phyloP scores from a whole-genome alignment of 192 early-diverging fungal genomes.

The Linnemannia elongata region DNA sequence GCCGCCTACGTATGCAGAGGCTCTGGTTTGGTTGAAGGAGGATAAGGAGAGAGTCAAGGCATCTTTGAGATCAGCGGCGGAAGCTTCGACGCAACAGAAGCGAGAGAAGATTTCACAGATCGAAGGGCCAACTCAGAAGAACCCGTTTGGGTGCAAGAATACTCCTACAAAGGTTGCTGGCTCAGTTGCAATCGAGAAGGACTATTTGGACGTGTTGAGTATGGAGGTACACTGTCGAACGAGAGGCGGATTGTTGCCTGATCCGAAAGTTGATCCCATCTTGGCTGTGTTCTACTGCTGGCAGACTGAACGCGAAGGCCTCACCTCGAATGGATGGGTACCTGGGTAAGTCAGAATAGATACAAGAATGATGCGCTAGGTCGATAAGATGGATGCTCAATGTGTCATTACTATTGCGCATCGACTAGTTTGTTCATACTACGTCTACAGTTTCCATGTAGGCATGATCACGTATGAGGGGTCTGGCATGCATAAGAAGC shows the following conservation, averaged over 20 bases:
- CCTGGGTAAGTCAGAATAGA: slow-evolving; percentile 47
- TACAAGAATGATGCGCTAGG: neutral
- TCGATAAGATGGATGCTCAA: too few relatives aligned
- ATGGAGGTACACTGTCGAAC: slow-evolving; percentile 74
- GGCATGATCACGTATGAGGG: slow-evolving; percentile 66
- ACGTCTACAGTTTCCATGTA: slow-evolving; percentile 57
- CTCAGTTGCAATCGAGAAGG: slow-evolving; percentile 55
- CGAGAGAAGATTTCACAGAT: slow-evolving; percentile 54
- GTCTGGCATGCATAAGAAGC: slow-evolving; percentile 35
- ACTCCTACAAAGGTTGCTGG: slow-evolving; percentile 63
- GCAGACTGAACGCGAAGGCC: slow-evolving; percentile 61
- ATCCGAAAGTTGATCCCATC: slow-evolving; percentile 78
- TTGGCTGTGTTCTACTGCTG: slow-evolving; percentile 77
- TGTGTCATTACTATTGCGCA: neutral
- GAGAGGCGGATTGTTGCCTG: slow-evolving; percentile 67
- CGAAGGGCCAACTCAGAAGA: slow-evolving; percentile 74
- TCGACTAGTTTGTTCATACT: neutral
- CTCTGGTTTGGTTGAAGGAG: slow-evolving; percentile 59
- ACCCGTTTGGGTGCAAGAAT: slow-evolving; percentile 76
- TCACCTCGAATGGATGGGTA: slow-evolving; percentile 62
- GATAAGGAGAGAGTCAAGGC: slow-evolving; percentile 41
- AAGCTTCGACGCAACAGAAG: slow-evolving; percentile 35
- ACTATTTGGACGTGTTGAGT: slow-evolving; percentile 69
- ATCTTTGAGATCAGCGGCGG: slow-evolving; percentile 17
- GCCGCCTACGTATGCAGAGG: slow-evolving; percentile 56